Evolutionary conservation across 1,139 yeast species (phyloP).

Genomic region (Zhuliangozyma parablackwelliae): DNA sequence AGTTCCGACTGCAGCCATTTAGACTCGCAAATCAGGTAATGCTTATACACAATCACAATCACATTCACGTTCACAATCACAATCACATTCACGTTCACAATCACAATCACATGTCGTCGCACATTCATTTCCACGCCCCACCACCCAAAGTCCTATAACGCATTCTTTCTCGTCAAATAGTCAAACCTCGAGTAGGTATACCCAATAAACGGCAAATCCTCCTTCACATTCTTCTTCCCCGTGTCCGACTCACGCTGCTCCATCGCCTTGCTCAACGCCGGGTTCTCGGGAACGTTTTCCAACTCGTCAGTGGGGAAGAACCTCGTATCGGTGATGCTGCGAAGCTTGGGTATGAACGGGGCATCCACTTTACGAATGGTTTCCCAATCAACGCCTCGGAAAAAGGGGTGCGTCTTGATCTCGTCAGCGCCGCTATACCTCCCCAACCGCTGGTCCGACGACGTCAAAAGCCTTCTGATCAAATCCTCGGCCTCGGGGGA

Average conservation of each 20-base stretch:
- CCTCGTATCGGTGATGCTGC: constrained; percentile 88
- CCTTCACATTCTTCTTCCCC: constrained; percentile 52
- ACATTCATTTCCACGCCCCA: too few species aligned
- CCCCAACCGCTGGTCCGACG: constrained; percentile 83
- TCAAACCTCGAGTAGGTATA: constrained; percentile 94
- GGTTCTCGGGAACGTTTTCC: constrained; percentile 91
- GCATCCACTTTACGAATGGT: constrained; percentile 90
- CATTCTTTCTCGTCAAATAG: constrained; percentile 83
- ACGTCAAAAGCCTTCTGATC: constrained; percentile 75
- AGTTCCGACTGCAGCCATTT: too few species aligned
- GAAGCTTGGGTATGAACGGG: constrained; percentile 66
- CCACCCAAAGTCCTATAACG: constrained; percentile 33
- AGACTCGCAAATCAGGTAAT: too few species aligned
- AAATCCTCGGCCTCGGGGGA: constrained; percentile 93
- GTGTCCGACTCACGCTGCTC: constrained; percentile 47
- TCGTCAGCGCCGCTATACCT: constrained; percentile 92
- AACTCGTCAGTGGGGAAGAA: constrained; percentile 98
- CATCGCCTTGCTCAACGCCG: constrained; percentile 75
- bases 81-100: too few species aligned
- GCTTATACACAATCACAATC: too few species aligned
- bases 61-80: too few species aligned
- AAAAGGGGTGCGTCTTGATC: constrained; percentile 87
- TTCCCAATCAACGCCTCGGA: constrained; percentile 96
- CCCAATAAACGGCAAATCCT: constrained; percentile 93
- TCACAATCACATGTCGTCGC: too few species aligned